Percentiles rank a stretch among this genome's conserved stretches.
Evolutionary conservation across 1,284 basidiomycete genomes (phyloP).

Genomic region (Peniophora sp.): DNA sequence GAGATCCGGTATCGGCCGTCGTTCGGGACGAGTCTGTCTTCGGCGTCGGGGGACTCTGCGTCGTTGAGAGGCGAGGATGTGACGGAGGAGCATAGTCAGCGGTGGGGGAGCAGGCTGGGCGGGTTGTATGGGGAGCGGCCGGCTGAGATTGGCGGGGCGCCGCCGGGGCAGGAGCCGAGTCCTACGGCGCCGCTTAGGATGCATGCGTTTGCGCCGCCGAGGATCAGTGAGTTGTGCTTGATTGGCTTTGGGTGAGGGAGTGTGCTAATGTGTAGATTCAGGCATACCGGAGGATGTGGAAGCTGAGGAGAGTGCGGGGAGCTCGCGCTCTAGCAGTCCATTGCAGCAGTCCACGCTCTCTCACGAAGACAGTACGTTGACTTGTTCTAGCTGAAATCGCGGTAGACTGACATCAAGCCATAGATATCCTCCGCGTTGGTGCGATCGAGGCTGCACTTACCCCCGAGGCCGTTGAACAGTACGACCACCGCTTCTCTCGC

Average conservation of each 20-base stretch:
- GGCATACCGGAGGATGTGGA: slow-evolving; percentile 59
- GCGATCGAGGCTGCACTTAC: slow-evolving; percentile 44
- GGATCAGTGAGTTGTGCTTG: slow-evolving; percentile 14
- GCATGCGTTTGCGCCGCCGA: slow-evolving; percentile 20
- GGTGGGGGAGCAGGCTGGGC: slow-evolving; percentile 23
- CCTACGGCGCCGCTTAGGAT: slow-evolving; percentile 23
- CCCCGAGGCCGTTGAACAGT: slow-evolving; percentile 31
- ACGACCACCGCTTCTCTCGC: slow-evolving; percentile 33
- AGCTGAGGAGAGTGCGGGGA: slow-evolving; percentile 18
- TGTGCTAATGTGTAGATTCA: too few species aligned
- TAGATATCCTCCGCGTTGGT: slow-evolving; percentile 44
- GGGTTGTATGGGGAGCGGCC: slow-evolving; percentile 18
- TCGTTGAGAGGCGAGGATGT: too few species aligned
- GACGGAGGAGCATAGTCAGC: slow-evolving; percentile 7
- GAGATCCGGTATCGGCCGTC: slow-evolving; percentile 12
- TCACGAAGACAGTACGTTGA: too few species aligned
- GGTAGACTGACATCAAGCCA: neutral
- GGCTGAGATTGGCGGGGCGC: neutral
- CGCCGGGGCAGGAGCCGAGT: neutral
- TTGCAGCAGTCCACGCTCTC: too few species aligned
- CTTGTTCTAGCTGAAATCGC: neutral
- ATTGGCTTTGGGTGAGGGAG: too few species aligned
- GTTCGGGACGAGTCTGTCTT: too few species aligned
- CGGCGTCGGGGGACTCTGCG: too few species aligned
- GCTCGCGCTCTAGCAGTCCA: too few species aligned